A percentile compares a stretch with the other conserved stretches of the same genome.
Evolutionary conservation across 106 monocot genomes (phyloP).

Genomic region (Narthecium ossifragum): DNA sequence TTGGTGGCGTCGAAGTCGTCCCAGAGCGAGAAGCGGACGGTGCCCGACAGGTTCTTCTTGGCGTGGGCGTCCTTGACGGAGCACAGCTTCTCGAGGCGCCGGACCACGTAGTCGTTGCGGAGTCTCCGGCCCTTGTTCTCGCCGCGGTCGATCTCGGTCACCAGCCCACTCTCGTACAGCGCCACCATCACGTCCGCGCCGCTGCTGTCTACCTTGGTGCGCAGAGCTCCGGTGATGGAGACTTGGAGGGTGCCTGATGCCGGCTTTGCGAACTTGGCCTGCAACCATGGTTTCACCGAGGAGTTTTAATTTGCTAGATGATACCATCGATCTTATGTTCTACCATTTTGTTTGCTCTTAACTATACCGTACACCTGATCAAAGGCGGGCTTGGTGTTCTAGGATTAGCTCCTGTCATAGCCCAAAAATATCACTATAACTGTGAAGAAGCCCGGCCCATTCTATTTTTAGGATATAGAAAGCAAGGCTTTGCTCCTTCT

Average conservation of each 20-base stretch:
- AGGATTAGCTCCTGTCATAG: not conserved
- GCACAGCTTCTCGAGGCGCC: conserved; percentile 60
- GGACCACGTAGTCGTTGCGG: conserved; percentile 67
- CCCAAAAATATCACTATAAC: not conserved
- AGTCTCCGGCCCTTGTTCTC: conserved; percentile 73
- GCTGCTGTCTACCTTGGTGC: conserved; percentile 43
- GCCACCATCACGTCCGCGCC: conserved; percentile 66
- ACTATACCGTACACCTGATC: not conserved
- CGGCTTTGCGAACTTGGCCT: conserved; percentile 60
- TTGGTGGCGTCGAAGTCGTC: conserved; percentile 49
- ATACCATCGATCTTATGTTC: not conserved
- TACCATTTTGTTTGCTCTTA: not conserved
- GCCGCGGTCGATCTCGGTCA: conserved; percentile 52
- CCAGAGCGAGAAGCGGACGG: conserved; percentile 65
- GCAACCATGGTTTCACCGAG: not conserved
- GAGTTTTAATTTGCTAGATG: not conserved
- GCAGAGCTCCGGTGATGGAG: conserved; percentile 44
- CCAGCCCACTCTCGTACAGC: conserved; percentile 58
- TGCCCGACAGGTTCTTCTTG: conserved; percentile 62
- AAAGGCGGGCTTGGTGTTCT: not conserved
- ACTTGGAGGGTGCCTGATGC: conserved; percentile 44
- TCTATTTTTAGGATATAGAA: no score
- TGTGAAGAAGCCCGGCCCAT: no score
- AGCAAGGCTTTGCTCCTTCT: no score
- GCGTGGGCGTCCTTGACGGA: conserved; percentile 42